These are phyloP conservation scores for Allium cepa DNA, from an alignment of 106 monocot species.

Conservation along the genomic window DNA sequence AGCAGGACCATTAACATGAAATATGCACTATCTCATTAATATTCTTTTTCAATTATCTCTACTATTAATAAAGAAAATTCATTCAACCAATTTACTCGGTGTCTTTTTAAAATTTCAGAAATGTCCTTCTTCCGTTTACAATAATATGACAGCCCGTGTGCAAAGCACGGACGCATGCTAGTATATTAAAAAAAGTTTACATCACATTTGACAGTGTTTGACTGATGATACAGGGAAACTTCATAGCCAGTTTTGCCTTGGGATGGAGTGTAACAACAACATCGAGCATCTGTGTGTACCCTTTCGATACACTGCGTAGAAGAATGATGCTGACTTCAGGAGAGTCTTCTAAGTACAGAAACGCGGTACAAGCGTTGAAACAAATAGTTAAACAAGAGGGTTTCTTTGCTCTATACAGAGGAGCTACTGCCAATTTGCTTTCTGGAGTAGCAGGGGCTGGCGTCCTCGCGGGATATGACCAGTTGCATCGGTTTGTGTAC, in stretches of 20 bases:
- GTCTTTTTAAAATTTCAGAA: no score
- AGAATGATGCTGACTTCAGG: constrained; percentile 97
- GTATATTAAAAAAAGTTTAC: no score
- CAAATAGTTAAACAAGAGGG: constrained; percentile 60
- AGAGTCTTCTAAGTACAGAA: constrained; percentile 53
- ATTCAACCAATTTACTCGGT: no score
- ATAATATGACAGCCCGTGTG: no score
- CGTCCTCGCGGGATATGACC: constrained; percentile 84
- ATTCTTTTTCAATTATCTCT: no score
- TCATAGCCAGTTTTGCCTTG: constrained; percentile 69
- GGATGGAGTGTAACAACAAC: constrained; percentile 76
- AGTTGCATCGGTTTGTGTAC: constrained; percentile 41
- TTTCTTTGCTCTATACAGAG: constrained; percentile 55
- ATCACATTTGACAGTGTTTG: no score
- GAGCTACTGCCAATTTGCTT: constrained; percentile 82
- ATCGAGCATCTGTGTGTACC: constrained; percentile 79
- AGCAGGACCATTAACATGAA: no score
- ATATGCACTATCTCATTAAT: no score
- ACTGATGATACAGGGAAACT: constrained; percentile 56
- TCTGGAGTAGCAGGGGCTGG: constrained; percentile 90
- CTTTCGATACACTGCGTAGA: constrained; percentile 84
- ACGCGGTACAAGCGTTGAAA: constrained; percentile 46
- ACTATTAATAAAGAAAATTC: no score
- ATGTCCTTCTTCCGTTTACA: no score
- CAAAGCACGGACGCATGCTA: no score